Percentiles rank a stretch among this genome's conserved stretches.
These are phyloP conservation scores for Umbelopsis sp. DNA, from an alignment of 371 early-diverging fungal genomes.

Conservation along the genomic window DNA sequence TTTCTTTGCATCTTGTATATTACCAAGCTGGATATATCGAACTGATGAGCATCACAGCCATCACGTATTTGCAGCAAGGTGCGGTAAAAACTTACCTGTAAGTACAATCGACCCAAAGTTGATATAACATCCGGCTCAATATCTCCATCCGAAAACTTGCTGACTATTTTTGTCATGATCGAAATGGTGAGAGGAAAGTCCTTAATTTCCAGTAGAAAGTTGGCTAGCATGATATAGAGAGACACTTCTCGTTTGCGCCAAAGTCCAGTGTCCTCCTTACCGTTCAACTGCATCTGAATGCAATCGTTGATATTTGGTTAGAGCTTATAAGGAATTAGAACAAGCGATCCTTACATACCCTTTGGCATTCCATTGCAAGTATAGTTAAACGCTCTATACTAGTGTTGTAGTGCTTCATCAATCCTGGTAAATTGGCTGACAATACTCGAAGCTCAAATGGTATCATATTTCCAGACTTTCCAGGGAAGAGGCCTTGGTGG, in stretches of 20 bases:
- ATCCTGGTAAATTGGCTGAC: constrained; percentile 54
- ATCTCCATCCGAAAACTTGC: constrained; percentile 21
- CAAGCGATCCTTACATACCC: constrained; percentile 30
- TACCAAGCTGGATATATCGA: constrained; percentile 38
- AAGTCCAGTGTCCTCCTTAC: constrained; percentile 1
- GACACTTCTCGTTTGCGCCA: constrained; percentile 58
- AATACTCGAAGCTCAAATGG: constrained; percentile 62
- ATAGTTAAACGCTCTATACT: constrained; percentile 57
- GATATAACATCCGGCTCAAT: constrained; percentile 52
- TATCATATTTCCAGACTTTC: constrained; percentile 32
- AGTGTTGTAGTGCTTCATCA: constrained; percentile 49
- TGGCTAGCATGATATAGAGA: constrained; percentile 55
- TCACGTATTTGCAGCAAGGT: background rate
- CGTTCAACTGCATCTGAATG: constrained; percentile 22
- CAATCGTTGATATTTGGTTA: background rate
- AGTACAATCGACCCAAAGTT: constrained; percentile 56
- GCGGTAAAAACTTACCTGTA: constrained; percentile 42
- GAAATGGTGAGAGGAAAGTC: constrained; percentile 54
- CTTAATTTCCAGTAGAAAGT: constrained; percentile 51
- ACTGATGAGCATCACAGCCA: background rate
- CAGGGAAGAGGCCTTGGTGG: constrained; percentile 33
- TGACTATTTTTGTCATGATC: constrained; percentile 34
- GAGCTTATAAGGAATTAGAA: background rate
- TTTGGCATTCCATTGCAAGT: constrained; percentile 57
- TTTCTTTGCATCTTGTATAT: constrained; percentile 44